These are phyloP conservation scores for Hibiscus syriacus DNA, from an alignment of 345 rosid species.

Conservation along the genomic window DNA sequence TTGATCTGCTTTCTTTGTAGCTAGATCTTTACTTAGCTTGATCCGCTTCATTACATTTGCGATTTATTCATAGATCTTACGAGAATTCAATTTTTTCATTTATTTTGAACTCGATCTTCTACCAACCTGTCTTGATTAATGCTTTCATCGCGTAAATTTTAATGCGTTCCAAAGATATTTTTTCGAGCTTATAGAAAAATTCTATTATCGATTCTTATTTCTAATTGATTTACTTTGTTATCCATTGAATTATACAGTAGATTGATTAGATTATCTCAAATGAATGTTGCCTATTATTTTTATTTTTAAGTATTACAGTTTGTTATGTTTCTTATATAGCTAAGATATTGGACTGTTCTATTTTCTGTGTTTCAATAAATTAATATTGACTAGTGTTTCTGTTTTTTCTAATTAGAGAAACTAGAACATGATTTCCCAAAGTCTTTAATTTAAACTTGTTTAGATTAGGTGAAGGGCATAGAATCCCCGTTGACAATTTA, in stretches of 20 bases:
- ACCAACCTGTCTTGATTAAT: neutral
- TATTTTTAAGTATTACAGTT: neutral
- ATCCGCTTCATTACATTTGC: neutral
- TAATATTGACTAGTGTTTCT: neutral
- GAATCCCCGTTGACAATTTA: neutral
- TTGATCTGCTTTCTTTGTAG: neutral
- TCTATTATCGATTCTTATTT: neutral
- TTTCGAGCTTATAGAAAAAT: neutral
- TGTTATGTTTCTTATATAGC: neutral
- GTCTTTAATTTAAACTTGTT: neutral
- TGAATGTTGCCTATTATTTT: neutral
- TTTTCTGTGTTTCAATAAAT: neutral
- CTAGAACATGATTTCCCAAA: neutral
- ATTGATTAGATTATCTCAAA: neutral
- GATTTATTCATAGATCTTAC: neutral
- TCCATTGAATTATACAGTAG: neutral
- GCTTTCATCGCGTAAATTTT: neutral
- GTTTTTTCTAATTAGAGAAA: neutral
- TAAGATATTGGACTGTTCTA: neutral
- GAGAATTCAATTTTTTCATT: neutral
- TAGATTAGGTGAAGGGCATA: neutral
- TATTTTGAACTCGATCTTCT: neutral
- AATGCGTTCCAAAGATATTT: neutral
- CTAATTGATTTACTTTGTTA: neutral
- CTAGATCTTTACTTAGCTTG: neutral